Base-by-base conservation (phyloP, 495 filamentous ascomycete species). In the Aspergillus coremiiformis region DNA sequence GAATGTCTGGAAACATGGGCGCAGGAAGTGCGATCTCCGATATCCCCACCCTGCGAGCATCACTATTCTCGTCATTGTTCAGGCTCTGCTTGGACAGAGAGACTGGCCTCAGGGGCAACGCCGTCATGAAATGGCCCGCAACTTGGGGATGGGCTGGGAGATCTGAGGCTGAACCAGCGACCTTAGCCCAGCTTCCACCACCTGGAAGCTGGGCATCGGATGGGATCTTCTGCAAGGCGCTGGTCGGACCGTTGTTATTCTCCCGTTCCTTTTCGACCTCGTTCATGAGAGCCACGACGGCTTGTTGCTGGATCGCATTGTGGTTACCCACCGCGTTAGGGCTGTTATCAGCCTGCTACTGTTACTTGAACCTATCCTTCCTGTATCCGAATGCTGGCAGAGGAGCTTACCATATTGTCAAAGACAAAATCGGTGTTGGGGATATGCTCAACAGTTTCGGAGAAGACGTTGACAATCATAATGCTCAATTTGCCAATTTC, bases 401-500 rank as follows among this genome's bases (percentile, higher is more conserved):
- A 14, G 26, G 19, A 41, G 30, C 55, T 58, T 58, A 60, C 61
- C 52, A 41, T 5, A 20, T 52, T 30, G 7, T 55, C 53, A 30
- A 62, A 22, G 2, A 35, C 39, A 54, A 51, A 55, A 7, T 57
- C 52, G 12, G 33, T 29, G 15, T 39, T n/a, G 6, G 57, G 41
- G 26, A 63, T 51, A 44, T 59, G 19, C 2, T 49, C 43, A 24
- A 61, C 21, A 10, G 41, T 57, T 8, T 59, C 56, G 2, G 47
- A 54, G 49, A 63, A 61, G 7, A 46, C 55, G 21, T 61, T 53
- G 9, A 61, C 51, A 17, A 69, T 56, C 52, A 53, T 39, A 14
- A 60, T 44, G 33, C 59, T 62, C 22, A 63, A 41, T 27, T 61
- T 64, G 35, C 59, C 64, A 26, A 69, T 55, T 17, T 67, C 52